phyloP scores from a whole-genome alignment of 805 yeast genomes.

The Cyberlindnera subsufficiens region DNA sequence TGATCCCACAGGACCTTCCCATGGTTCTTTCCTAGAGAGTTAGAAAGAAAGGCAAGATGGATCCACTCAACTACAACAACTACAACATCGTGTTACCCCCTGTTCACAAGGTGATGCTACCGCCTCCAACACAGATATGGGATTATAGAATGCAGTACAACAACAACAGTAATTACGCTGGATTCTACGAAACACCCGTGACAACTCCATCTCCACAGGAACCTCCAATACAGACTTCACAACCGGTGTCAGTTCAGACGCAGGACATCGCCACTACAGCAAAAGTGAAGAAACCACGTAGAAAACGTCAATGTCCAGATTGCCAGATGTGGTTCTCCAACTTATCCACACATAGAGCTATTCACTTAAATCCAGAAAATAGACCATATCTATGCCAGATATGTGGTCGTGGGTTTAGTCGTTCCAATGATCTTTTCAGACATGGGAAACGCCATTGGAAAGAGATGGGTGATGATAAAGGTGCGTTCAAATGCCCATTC shows the following conservation, averaged over 20 bases:
- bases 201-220: not conserved
- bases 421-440: conserved; percentile 81
- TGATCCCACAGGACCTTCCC: not conserved
- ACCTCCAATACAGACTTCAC: not conserved
- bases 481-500: conserved; percentile 79
- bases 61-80: conserved; percentile 7
- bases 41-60: not conserved
- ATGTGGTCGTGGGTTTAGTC: conserved; percentile 80
- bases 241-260: conserved; percentile 5
- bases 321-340: conserved; percentile 68
- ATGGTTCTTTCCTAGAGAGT: not conserved
- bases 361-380: conserved; percentile 64
- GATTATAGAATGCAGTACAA: conserved; percentile 8
- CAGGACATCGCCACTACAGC: conserved; percentile 3
- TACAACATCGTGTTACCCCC: conserved; percentile 15
- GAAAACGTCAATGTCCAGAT: conserved; percentile 67
- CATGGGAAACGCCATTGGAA: conserved; percentile 85
- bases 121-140: conserved; percentile 15
- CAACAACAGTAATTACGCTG: conserved; percentile 8
- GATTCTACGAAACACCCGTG: too few species aligned
- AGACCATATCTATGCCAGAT: conserved; percentile 75
- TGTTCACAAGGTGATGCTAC: conserved; percentile 13
- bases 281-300: conserved; percentile 36
- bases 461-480: conserved; percentile 59
- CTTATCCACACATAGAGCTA: conserved; percentile 76